phyloP scores from a whole-genome alignment of 371 early-diverging fungal species.

The Amoeboaphelidium occidentale region DNA sequence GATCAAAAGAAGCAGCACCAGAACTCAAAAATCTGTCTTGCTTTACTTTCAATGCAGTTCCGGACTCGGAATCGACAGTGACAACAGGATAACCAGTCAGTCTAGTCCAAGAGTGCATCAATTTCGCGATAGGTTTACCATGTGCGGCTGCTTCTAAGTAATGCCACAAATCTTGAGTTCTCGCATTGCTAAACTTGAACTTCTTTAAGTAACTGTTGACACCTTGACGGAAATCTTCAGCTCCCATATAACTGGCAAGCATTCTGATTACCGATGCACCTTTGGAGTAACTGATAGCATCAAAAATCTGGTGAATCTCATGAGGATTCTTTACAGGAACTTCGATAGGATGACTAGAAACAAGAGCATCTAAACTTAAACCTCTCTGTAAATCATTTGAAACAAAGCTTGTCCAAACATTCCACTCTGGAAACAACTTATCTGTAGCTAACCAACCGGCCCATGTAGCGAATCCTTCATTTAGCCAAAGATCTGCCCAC shows the following conservation, averaged over 20 bases:
- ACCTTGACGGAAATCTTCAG: conserved; percentile 15
- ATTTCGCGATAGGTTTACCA: conserved; percentile 34
- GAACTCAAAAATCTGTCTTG: too few species aligned
- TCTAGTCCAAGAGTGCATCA: conserved; percentile 76
- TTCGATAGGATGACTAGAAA: conserved; percentile 78
- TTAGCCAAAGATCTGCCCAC: conserved; percentile 89
- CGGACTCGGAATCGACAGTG: conserved; percentile 23
- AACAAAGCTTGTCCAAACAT: conserved; percentile 27
- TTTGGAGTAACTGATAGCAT: conserved; percentile 54
- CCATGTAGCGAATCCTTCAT: conserved; percentile 93
- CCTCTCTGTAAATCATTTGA: conserved; percentile 37
- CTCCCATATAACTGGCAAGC: conserved; percentile 53
- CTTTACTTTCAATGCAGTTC: conserved; percentile 13
- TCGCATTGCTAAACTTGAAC: conserved; percentile 57
- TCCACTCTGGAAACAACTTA: conserved; percentile 33
- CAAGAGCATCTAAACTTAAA: conserved; percentile 43
- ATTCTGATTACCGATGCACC: conserved; percentile 83
- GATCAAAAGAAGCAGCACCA: conserved; percentile 39
- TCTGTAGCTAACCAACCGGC: conserved; percentile 58
- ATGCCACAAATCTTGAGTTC: conserved; percentile 61
- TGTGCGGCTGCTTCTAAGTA: conserved; percentile 39
- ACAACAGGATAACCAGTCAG: conserved; percentile 59
- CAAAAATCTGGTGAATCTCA: conserved; percentile 60
- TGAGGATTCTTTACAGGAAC: conserved; percentile 52
- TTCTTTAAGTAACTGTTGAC: conserved; percentile 48